Conservation (phyloP, 2,329 filamentous ascomycete species). For the Bipolaris cookei region DNA sequence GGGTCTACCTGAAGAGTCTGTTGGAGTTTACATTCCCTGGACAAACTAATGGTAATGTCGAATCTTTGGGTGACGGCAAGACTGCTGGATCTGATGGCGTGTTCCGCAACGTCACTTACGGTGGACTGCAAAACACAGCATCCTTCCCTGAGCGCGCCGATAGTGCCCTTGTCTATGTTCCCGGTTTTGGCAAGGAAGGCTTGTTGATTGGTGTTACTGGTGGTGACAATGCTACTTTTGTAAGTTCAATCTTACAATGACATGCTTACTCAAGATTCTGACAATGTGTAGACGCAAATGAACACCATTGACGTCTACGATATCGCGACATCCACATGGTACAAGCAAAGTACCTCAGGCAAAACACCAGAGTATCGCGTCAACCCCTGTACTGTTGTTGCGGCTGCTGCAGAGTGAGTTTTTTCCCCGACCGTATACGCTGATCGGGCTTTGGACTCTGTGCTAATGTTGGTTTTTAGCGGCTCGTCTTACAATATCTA, state of each 20-base stretch:
- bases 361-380: constrained; percentile 64
- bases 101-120: constrained; percentile 77
- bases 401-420: constrained; percentile 67
- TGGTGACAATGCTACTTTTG: constrained; percentile 71
- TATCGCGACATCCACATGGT: constrained; percentile 72
- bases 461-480: constrained; percentile 37
- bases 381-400: constrained; percentile 75
- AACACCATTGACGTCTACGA: constrained; percentile 83
- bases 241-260: constrained; percentile 43
- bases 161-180: constrained; percentile 74
- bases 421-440: too few species aligned
- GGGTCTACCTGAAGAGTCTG: constrained; percentile 75
- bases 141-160: constrained; percentile 77
- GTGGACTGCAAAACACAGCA: constrained; percentile 68
- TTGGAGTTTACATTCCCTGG: constrained; percentile 79
- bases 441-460: neutral
- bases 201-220: constrained; percentile 80
- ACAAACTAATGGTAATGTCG: constrained; percentile 67
- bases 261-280: constrained; percentile 3
- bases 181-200: constrained; percentile 76
- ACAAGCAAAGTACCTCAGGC: constrained; percentile 71
- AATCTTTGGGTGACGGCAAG: constrained; percentile 59
- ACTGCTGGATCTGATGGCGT: constrained; percentile 67
- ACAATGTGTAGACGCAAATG: constrained; percentile 62
- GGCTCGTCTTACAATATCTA: constrained; percentile 79